Percentiles rank a stretch among this genome's conserved stretches.
phyloP scores from a whole-genome alignment of 129 eudicot species.

The Lactuca saligna region DNA sequence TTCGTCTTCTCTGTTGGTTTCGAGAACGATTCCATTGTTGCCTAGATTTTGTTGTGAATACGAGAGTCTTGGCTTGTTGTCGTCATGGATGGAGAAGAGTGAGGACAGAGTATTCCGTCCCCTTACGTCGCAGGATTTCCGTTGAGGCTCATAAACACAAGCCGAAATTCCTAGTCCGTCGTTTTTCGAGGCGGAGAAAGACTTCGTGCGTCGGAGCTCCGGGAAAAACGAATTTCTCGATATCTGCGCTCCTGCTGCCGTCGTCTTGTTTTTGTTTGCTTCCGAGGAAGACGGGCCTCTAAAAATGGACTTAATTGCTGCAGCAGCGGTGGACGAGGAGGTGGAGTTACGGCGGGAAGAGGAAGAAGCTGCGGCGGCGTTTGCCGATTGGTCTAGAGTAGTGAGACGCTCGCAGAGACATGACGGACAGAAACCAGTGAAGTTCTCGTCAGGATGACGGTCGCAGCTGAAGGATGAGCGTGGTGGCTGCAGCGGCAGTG shows the following conservation, averaged over 20 bases:
- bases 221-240: conserved; percentile 50
- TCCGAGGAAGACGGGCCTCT: conserved; percentile 22
- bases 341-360: conserved; percentile 61
- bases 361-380: conserved; percentile 39
- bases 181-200: conserved; percentile 79
- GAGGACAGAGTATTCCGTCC: conserved; percentile 60
- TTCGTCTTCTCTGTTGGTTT: conserved; percentile 31
- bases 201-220: conserved; percentile 73
- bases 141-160: conserved; percentile 68
- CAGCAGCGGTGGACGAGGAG: conserved; percentile 58
- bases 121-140: conserved; percentile 90
- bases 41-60: conserved; percentile 11
- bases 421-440: conserved; percentile 83
- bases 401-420: conserved; percentile 87
- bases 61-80: conserved; percentile 27
- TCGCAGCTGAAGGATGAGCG: conserved; percentile 81
- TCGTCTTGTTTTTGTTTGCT: conserved; percentile 11
- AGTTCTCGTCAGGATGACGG: conserved; percentile 77
- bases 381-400: conserved; percentile 58
- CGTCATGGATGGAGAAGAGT: conserved; percentile 65
- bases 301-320: conserved; percentile 64
- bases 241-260: not conserved
- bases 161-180: conserved; percentile 50
- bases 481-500: conserved; percentile 57
- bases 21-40: conserved; percentile 34